Base-by-base conservation (phyloP, 2,329 filamentous ascomycete species). In the Botrytis paeoniae region DNA sequence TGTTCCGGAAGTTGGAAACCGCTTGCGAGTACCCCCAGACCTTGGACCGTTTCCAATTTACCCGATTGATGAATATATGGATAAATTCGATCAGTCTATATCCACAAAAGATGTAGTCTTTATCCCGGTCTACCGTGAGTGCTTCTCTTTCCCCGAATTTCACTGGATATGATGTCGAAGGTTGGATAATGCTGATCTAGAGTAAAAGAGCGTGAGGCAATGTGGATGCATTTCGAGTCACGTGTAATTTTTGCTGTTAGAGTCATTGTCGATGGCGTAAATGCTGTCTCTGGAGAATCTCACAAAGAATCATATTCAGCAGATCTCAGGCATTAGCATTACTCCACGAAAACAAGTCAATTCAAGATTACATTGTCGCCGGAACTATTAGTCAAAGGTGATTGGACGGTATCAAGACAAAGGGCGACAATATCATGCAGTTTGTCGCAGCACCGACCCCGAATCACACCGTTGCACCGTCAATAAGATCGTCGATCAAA, bases 81-180 rank as follows among this genome's bases (percentile, higher is more conserved):
- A 75, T 1, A 79, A 76, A 0, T 75, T 87, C 25, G 81, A 82
- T 1, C 20, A 74, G 0, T 70, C 78, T 8, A 82, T 86, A 76
- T 76, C 73, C 0, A 75, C 73, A 1, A 85, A 85, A 73, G 83
- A 83, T 6, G 85, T 85, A 1, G 62, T 85, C 0, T 84, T 86
- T 75, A 78, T 87, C 10, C 83, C 85, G 0, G 85, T 87, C 81
- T 82, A 85, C 75, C 64, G 75, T 75, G 37, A 63, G 75, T 63
- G 3, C n/a, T 18, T 43, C 16, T 4, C 14, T 43, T 43, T 43
- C 41, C 41, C 14, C 16, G 3, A 2, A 41, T 4, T 41, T 41
- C 2, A 41, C 39, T 41, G 39, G n/a, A n/a, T n/a, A n/a, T n/a
- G n/a, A n/a, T n/a, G n/a, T n/a, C n/a, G n/a, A n/a, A n/a, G n/a